phyloP scores from a whole-genome alignment of 176 grass and related monocot species.

The Zoysia pacifica region DNA sequence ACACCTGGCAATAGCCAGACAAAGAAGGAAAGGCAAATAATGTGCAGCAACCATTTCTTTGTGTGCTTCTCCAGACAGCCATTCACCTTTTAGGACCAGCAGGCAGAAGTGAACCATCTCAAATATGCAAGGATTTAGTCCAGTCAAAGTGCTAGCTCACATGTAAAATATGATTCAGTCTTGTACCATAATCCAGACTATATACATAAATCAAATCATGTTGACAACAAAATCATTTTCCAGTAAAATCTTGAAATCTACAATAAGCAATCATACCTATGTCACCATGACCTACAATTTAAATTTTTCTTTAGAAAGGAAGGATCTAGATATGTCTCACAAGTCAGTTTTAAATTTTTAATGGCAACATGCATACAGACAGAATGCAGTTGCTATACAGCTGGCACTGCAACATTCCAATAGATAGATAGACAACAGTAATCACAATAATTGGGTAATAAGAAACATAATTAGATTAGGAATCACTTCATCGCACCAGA shows the following conservation, averaged over 20 bases:
- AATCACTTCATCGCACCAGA: constrained; percentile 32
- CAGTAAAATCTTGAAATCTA: constrained; percentile 16
- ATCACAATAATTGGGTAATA: constrained; percentile 5
- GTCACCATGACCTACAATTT: background rate
- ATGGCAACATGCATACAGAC: constrained; percentile 8
- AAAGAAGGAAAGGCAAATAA: constrained; percentile 30
- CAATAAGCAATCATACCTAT: constrained; percentile 1
- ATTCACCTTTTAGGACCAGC: constrained; percentile 20
- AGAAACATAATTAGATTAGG: constrained; percentile 17
- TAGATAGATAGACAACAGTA: background rate
- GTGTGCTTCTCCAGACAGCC: constrained; percentile 34
- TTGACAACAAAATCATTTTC: constrained; percentile 25
- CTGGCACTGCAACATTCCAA: background rate
- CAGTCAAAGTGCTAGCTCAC: background rate
- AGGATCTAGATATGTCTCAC: constrained; percentile 19
- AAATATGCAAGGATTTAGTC: constrained; percentile 1
- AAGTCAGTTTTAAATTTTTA: background rate
- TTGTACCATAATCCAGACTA: constrained; percentile 27
- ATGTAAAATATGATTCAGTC: background rate
- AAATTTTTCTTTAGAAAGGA: background rate
- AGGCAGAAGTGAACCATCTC: constrained; percentile 14
- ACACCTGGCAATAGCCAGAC: constrained; percentile 16
- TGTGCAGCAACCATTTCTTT: constrained; percentile 33
- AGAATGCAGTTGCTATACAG: background rate
- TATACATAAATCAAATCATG: constrained; percentile 28